Evolutionary conservation across 2,329 filamentous ascomycete species (phyloP), one percentile per base, ranked within the genome.

Genomic region (Botrytis paeoniae): DNA sequence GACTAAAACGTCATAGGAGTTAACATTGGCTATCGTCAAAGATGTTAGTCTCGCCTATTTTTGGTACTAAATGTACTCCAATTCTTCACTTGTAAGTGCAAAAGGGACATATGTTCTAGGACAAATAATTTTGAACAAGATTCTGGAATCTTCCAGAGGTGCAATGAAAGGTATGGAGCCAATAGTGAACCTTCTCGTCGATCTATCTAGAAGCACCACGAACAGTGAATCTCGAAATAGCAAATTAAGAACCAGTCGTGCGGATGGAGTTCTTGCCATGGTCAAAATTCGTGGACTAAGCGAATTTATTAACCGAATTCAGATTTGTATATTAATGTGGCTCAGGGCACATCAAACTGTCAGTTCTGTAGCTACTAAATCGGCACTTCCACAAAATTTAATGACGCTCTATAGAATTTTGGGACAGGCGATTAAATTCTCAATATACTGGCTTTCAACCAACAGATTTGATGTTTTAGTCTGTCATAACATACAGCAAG

Each of bases 231-330:
- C 62, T 29, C 45, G 20, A 48, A 29, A 12, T 29, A 37, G 25
- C 18, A 54, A 45, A 25, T 59, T 22, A 54, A 64, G 43, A 25
- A 59, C 25, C n/a, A 64, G 82, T 77, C 81, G 83, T 64, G 84
- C 83, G 78, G 85, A 83, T 16, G 85, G 84, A 45, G 80, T 70
- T 69, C 80, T 80, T 43, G 78, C 68, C 74, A 78, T 80, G 60
- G 76, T 74, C 45, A 77, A 80, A 35, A 75, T 76, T 25, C 35
- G 60, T 61, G 60, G 35, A 22, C 32, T 59, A 22, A 61, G 43
- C 20, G 5, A 45, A 10, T 71, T 57, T 43, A 2, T 32, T 14
- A 25, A 54, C 4, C 18, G 9, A 6, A 32, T 35, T 35, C 32
- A 63, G 39, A 29, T 54, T 6, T 54, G 14, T 22, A 43, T 72